A percentile compares a stretch with the other conserved stretches of the same genome.
Evolutionary conservation across 768 basidiomycete genomes (phyloP).

Genomic region (Crassisporium funariophilum): DNA sequence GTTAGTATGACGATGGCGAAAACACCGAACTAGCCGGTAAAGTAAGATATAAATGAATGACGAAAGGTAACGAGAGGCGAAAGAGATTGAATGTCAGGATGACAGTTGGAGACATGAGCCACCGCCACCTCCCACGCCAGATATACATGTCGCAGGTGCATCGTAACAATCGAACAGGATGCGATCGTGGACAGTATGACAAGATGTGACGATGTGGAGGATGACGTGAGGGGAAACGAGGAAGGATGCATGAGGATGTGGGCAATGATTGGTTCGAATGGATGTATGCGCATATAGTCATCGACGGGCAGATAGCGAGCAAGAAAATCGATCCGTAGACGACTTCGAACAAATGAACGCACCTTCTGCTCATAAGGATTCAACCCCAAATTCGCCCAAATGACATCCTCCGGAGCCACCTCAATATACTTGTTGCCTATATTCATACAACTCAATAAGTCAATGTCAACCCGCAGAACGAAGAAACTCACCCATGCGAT

Average conservation of each 20-base stretch:
- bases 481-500: constrained; percentile 62
- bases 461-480: neutral
- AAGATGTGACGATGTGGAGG: no score
- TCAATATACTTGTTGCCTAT: constrained; percentile 69
- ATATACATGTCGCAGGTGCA: no score
- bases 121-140: no score
- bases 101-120: no score
- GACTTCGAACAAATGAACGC: neutral
- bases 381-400: constrained; percentile 88
- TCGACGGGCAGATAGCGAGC: neutral
- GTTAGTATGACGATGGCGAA: no score
- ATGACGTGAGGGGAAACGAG: no score
- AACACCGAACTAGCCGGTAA: no score
- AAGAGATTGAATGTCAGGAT: no score
- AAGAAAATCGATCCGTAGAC: neutral
- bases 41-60: neutral
- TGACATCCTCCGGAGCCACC: constrained; percentile 84
- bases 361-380: constrained; percentile 86
- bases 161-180: no score
- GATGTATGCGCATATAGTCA: neutral
- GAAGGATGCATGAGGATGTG: no score
- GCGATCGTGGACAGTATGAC: no score
- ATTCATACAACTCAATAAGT: constrained; percentile 1
- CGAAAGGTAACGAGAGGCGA: neutral
- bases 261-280: no score